These are phyloP conservation scores for Penicillium alfredii DNA, from an alignment of 495 filamentous ascomycete species.

Conservation along the genomic window DNA sequence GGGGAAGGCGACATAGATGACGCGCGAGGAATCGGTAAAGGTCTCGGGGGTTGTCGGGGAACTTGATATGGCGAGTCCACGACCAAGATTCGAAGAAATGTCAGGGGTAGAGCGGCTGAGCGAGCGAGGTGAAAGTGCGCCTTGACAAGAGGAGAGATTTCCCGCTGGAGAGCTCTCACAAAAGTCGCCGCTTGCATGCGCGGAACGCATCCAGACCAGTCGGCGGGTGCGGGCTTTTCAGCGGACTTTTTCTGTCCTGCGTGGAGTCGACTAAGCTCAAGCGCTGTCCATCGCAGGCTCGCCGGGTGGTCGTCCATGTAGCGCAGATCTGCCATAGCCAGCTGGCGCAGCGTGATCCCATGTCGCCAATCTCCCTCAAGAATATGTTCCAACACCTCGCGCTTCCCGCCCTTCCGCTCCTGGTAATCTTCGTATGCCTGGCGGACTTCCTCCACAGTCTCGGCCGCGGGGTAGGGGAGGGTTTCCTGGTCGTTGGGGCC, in stretches of 20 bases:
- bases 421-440: slow-evolving; percentile 54
- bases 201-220: slow-evolving; percentile 49
- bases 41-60: slow-evolving; percentile 29
- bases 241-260: slow-evolving; percentile 2
- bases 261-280: slow-evolving; percentile 46
- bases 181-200: slow-evolving; percentile 73
- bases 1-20: slow-evolving; percentile 74
- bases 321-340: slow-evolving; percentile 75
- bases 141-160: slow-evolving; percentile 68
- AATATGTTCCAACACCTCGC: slow-evolving; percentile 71
- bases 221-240: slow-evolving; percentile 14
- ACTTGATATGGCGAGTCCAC: slow-evolving; percentile 66
- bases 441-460: slow-evolving; percentile 54
- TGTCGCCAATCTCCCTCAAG: slow-evolving; percentile 76
- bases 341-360: slow-evolving; percentile 68
- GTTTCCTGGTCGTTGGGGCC: slow-evolving; percentile 32
- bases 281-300: slow-evolving; percentile 68
- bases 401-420: slow-evolving; percentile 58
- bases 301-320: slow-evolving; percentile 71
- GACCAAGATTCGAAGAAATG: slow-evolving; percentile 69
- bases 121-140: slow-evolving; percentile 72
- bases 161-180: slow-evolving; percentile 61
- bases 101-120: slow-evolving; percentile 55
- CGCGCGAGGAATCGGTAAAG: slow-evolving; percentile 52
- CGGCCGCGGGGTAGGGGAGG: slow-evolving; percentile 56